Evolutionary conservation across 208 protist genomes (phyloP).

Genomic region (Lotmaria passim): DNA sequence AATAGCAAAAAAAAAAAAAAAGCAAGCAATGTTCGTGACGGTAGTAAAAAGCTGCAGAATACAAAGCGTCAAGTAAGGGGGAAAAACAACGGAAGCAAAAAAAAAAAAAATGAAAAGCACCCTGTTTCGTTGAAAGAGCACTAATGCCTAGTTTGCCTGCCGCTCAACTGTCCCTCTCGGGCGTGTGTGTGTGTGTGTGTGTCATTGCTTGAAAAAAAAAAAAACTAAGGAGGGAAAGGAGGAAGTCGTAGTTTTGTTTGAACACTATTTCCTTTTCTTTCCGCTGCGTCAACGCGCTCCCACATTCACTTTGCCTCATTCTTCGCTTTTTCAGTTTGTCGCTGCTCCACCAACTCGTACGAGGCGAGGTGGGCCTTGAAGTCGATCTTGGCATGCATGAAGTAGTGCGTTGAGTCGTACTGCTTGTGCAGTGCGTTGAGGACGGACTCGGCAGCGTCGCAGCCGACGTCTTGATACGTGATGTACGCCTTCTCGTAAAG

Average conservation of each 20-base stretch:
- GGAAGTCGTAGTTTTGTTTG: no score
- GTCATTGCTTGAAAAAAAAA: no score
- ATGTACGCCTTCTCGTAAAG: conserved; percentile 48
- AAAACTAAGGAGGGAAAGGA: no score
- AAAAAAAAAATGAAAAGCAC: neutral
- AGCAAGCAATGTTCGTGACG: no score
- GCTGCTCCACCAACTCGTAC: conserved; percentile 27
- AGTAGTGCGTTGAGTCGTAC: conserved; percentile 49
- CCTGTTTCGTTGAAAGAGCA: neutral
- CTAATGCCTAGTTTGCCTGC: neutral
- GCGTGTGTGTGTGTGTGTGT: no score
- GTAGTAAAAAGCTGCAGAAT: no score
- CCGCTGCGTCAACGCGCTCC: neutral
- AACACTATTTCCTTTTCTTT: neutral
- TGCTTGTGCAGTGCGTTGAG: conserved; percentile 45
- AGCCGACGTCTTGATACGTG: conserved; percentile 30
- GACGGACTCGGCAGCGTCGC: conserved; percentile 20
- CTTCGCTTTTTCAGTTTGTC: conserved; percentile 8
- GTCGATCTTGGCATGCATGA: conserved; percentile 42
- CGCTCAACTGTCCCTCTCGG: neutral
- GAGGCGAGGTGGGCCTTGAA: conserved; percentile 42
- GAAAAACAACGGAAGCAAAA: conserved; percentile 14
- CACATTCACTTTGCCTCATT: neutral
- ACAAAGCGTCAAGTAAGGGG: conserved; percentile 1
- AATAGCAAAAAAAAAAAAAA: neutral